phyloP scores from a whole-genome alignment of 2,329 filamentous ascomycete genomes.

The Trichoderma aggressivum region DNA sequence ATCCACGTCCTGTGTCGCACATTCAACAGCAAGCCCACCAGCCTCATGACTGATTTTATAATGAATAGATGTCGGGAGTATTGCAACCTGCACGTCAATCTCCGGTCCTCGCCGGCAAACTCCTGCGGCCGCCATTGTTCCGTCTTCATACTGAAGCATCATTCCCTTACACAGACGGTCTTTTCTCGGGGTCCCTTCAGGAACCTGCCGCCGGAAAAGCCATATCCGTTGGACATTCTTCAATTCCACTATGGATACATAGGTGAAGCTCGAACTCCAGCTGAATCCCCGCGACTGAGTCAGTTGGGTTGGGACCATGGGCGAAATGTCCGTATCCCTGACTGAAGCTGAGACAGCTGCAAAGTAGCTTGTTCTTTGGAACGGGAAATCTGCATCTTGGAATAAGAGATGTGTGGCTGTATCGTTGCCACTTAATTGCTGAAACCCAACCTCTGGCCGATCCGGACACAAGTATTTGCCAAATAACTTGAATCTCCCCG shows the following conservation, averaged over 20 bases:
- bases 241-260: not conserved
- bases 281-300: not conserved
- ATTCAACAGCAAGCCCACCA: not conserved
- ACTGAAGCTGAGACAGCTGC: not conserved
- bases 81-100: not conserved
- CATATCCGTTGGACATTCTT: not conserved
- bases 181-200: not conserved
- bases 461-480: not conserved
- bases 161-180: not conserved
- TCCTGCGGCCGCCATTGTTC: not conserved
- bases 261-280: not conserved
- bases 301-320: not conserved
- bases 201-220: not conserved
- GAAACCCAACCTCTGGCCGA: not conserved
- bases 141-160: not conserved
- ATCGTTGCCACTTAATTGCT: not conserved
- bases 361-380: not conserved
- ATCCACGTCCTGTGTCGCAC: not conserved
- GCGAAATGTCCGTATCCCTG: not conserved
- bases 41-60: not conserved
- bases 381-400: not conserved
- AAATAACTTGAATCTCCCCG: not conserved
- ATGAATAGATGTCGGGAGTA: not conserved
- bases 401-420: not conserved
- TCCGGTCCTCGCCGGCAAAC: not conserved